phyloP scores from a whole-genome alignment of 2,329 filamentous ascomycete genomes.

The Cytospora schulzeri region DNA sequence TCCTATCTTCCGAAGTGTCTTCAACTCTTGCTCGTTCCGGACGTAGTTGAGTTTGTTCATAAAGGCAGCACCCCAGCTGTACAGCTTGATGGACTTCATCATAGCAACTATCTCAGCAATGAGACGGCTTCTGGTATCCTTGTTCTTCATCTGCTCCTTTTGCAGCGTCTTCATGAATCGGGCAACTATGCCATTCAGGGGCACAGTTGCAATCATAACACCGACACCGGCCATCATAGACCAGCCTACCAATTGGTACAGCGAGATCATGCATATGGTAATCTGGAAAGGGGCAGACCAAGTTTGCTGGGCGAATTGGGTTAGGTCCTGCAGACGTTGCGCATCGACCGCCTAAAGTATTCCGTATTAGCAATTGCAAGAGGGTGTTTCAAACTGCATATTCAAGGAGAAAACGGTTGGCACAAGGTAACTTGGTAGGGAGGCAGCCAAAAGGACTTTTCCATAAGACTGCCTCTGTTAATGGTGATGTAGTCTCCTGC shows the following conservation, averaged over 20 bases:
- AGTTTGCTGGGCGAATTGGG: constrained; percentile 91
- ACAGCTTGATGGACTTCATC: constrained; percentile 99
- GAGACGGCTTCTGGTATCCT: constrained; percentile 86
- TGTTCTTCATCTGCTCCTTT: constrained; percentile 98
- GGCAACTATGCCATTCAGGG: constrained; percentile 89
- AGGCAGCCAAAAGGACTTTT: neutral
- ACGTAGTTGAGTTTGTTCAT: constrained; percentile 97
- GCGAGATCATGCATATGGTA: constrained; percentile 87
- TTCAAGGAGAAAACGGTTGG: neutral
- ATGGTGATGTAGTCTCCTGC: neutral
- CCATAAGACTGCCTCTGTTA: too few relatives aligned
- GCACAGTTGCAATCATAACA: constrained; percentile 97
- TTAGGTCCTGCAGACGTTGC: constrained; percentile 89
- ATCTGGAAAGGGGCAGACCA: constrained; percentile 99
- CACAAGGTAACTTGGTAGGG: too few relatives aligned
- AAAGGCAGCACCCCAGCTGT: constrained; percentile 95
- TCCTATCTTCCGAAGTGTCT: constrained; percentile 94
- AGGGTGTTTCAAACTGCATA: neutral
- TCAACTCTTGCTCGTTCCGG: constrained; percentile 91
- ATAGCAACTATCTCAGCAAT: constrained; percentile 99
- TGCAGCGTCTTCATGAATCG: constrained; percentile 92
- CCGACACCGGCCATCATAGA: constrained; percentile 95
- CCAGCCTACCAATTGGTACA: constrained; percentile 91
- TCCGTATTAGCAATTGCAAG: neutral
- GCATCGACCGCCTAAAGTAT: constrained; percentile 74